Base-by-base conservation (phyloP, 441 rosid genomes). In the Pelargonium cotyledonis region DNA sequence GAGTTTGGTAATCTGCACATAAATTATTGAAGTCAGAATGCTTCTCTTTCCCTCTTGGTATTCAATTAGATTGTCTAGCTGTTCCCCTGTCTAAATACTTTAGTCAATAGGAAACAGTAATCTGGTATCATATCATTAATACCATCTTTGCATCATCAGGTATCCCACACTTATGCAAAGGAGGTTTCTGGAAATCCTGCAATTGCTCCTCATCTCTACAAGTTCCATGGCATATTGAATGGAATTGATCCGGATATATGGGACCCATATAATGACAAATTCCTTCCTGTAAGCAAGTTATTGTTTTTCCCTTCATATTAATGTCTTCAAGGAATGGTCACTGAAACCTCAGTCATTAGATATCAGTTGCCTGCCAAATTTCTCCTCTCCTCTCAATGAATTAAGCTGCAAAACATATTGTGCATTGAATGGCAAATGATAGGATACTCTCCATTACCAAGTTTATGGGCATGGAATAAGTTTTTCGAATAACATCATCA, bases 191-290 rank as follows among this genome's bases (percentile, higher is more conserved):
- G 97, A 72, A 84, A 89, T 81, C 74, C 90, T 62, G 75, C 75
- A 2, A 73, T 95, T 63, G 84, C 97, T 78, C 84, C 97, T 67
- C 84, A 91, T 80, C 85, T 91, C 53, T 66, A 73, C 80, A 95
- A 95, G 74, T 90, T 95, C 80, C 90, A 89, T 47, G 99, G 99
- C 15, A 95, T 95, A 80, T 73, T 95, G 68, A 95, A 95, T 70
- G 99, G 99, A 70, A 89, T 95, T 11, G 99, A 95, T 58, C 95
- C 88, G 7, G 96, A 91, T 71, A 95, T 95, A 67, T 95, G 99
- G 99, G 97, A 95, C 82, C 97, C 99, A 26, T 91, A 80, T 76
- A 90, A 88, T 35, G 99, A 95, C 74, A 76, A 74, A 61, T 85
- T 83, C 74, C 73, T 91, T 78, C 97, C 97, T 44, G 99, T 95